Evolutionary conservation across 1,284 basidiomycete genomes (phyloP).

Genomic region (Trametes sp.): DNA sequence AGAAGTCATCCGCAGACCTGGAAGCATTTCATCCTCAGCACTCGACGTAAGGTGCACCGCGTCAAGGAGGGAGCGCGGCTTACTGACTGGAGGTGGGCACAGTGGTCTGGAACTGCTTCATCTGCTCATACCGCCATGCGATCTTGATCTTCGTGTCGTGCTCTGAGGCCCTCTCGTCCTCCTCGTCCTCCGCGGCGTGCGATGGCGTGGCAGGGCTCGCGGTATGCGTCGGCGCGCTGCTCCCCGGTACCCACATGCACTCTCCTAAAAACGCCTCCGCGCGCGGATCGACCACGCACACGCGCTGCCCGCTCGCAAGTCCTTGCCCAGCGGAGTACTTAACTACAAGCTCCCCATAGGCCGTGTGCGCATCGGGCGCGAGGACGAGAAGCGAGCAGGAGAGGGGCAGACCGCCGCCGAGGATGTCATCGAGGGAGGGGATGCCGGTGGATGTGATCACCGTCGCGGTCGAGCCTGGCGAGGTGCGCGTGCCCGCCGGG

Average conservation of each 20-base stretch:
- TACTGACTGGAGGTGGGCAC: conserved; percentile 59
- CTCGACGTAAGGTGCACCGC: conserved; percentile 23
- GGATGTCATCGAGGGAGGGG: conserved; percentile 93
- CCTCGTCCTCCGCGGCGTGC: conserved; percentile 43
- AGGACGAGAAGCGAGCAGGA: conserved; percentile 78
- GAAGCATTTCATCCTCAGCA: conserved; percentile 19
- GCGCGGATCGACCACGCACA: conserved; percentile 73
- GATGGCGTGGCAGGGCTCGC: not conserved
- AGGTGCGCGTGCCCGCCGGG: conserved; percentile 69
- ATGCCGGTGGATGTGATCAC: conserved; percentile 87
- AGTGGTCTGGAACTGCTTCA: conserved; percentile 92
- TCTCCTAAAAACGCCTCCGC: conserved; percentile 65
- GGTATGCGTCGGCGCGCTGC: conserved; percentile 24
- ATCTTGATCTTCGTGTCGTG: conserved; percentile 77
- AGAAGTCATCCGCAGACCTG: conserved; percentile 68
- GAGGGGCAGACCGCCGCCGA: conserved; percentile 92
- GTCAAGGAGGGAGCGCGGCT: conserved; percentile 47
- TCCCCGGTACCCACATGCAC: conserved; percentile 79
- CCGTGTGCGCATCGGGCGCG: conserved; percentile 84
- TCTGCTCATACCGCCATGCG: conserved; percentile 94
- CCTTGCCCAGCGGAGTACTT: conserved; percentile 93
- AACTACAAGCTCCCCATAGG: conserved; percentile 87
- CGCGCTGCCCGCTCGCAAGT: conserved; percentile 72
- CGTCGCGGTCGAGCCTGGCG: conserved; percentile 67
- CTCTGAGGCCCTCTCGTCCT: conserved; percentile 45